Percentiles rank a stretch among this genome's conserved stretches.
Evolutionary conservation across 768 basidiomycete species (phyloP).

Genomic region (Leccinum variicolor): DNA sequence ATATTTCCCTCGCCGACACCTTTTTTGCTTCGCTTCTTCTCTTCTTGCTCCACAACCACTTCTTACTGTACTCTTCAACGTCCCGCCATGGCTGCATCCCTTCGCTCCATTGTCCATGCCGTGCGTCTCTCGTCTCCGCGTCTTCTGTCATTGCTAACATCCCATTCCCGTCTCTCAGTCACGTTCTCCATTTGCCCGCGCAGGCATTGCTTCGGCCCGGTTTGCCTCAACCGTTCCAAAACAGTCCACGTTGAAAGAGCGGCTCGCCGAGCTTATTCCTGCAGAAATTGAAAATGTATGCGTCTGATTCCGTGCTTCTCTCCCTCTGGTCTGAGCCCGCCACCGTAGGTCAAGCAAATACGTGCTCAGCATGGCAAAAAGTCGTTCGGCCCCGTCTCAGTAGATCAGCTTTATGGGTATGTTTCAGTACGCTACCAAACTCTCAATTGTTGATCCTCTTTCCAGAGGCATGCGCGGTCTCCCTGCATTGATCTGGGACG

Average conservation of each 20-base stretch:
- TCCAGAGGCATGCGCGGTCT: constrained; percentile 82
- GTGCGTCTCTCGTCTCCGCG: constrained; percentile 31
- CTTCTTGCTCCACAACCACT: not conserved
- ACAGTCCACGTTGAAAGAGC: constrained; percentile 82
- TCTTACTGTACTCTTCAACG: not conserved
- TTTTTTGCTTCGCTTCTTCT: constrained; percentile 5
- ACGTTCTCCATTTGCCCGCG: constrained; percentile 45
- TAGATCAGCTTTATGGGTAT: constrained; percentile 89
- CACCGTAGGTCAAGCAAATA: constrained; percentile 69
- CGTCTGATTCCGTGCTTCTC: not conserved
- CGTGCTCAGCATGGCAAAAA: constrained; percentile 89
- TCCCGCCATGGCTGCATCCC: constrained; percentile 42
- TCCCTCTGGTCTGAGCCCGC: constrained; percentile 3
- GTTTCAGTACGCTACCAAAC: not conserved
- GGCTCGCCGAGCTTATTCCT: constrained; percentile 91
- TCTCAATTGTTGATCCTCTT: constrained; percentile 4
- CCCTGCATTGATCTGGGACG: constrained; percentile 97
- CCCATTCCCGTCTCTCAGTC: constrained; percentile 34
- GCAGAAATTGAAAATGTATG: constrained; percentile 53
- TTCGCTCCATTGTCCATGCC: constrained; percentile 34
- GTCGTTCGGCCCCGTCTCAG: constrained; percentile 85
- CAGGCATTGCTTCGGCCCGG: constrained; percentile 45
- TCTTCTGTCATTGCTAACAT: not conserved
- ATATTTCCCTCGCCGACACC: constrained; percentile 21
- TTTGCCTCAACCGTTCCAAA: constrained; percentile 66